phyloP scores from a whole-genome alignment of 2,329 filamentous ascomycete genomes.

The Alternaria sp. region DNA sequence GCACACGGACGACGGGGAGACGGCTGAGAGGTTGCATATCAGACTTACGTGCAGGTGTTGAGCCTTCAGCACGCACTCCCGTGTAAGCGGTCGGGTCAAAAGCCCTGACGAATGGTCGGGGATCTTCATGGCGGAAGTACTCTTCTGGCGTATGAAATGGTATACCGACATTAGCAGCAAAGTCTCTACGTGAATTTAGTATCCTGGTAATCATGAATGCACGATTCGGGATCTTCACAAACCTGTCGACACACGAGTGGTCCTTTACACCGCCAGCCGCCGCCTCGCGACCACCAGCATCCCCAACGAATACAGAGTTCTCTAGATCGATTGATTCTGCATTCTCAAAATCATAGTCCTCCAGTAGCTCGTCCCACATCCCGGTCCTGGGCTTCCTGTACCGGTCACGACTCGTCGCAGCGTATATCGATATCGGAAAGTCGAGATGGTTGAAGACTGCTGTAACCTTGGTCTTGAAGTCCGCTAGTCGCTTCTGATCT shows the following conservation, averaged over 20 bases:
- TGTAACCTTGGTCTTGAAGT: conserved; percentile 83
- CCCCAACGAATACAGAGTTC: conserved; percentile 84
- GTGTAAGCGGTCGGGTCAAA: conserved; percentile 69
- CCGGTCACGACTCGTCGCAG: conserved; percentile 80
- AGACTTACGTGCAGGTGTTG: conserved; percentile 43
- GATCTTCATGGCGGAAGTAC: conserved; percentile 75
- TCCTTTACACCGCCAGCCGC: conserved; percentile 55
- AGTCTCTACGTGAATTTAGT: conserved; percentile 59
- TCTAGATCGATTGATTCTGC: conserved; percentile 68
- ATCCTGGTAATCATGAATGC: conserved; percentile 6
- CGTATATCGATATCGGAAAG: conserved; percentile 81
- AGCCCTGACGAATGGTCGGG: conserved; percentile 69
- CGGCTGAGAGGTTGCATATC: conserved; percentile 23
- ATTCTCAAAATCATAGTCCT: conserved; percentile 58
- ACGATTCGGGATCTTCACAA: conserved; percentile 21
- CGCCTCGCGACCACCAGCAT: conserved; percentile 68
- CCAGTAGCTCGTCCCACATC: conserved; percentile 79
- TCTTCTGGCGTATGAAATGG: conserved; percentile 87
- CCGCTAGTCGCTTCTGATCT: conserved; percentile 70
- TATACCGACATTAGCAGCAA: conserved; percentile 84
- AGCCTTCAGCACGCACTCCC: conserved; percentile 25
- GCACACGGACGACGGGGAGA: conserved; percentile 11
- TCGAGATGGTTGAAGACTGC: conserved; percentile 74
- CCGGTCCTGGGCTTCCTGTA: conserved; percentile 87
- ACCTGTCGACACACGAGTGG: conserved; percentile 67